These are phyloP conservation scores for Geosmithia putterillii DNA, from an alignment of 2,329 filamentous ascomycete genomes.

Conservation along the genomic window DNA sequence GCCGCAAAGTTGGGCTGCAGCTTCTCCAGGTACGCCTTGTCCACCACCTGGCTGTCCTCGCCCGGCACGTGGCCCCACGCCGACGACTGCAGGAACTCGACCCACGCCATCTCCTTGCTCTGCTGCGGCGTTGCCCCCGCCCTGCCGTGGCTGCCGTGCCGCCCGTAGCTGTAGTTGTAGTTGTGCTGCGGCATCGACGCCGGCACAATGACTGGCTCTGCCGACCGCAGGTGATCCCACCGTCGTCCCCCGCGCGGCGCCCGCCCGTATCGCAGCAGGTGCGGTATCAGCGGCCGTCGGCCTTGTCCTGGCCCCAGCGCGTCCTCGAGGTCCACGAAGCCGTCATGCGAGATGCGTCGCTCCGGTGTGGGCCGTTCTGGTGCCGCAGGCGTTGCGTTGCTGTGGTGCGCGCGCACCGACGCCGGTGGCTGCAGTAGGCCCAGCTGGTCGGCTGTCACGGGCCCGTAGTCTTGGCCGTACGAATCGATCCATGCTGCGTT, in stretches of 20 bases:
- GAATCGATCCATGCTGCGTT: conserved; percentile 36
- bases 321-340: conserved; percentile 30
- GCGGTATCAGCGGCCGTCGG: conserved; percentile 25
- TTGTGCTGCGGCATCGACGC: conserved; percentile 20
- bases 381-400: conserved; percentile 27
- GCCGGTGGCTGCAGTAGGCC: conserved; percentile 24
- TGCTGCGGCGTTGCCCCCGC: no score
- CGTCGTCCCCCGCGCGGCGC: conserved; percentile 33
- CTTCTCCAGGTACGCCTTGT: conserved; percentile 28
- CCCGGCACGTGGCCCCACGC: conserved; percentile 33
- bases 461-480: conserved; percentile 28
- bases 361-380: no score
- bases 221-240: conserved; percentile 48
- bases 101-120: conserved; percentile 31
- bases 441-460: conserved; percentile 23
- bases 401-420: conserved; percentile 24
- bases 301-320: conserved; percentile 20
- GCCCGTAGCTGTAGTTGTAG: no score
- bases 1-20: conserved; percentile 35
- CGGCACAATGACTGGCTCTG: conserved; percentile 46
- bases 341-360: conserved; percentile 34
- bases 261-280: conserved; percentile 34
- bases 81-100: conserved; percentile 40
- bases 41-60: conserved; percentile 35
- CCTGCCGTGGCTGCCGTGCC: no score